Evolutionary conservation across 768 basidiomycete genomes (phyloP).

Genomic region (Dacryopinax primogenitus): DNA sequence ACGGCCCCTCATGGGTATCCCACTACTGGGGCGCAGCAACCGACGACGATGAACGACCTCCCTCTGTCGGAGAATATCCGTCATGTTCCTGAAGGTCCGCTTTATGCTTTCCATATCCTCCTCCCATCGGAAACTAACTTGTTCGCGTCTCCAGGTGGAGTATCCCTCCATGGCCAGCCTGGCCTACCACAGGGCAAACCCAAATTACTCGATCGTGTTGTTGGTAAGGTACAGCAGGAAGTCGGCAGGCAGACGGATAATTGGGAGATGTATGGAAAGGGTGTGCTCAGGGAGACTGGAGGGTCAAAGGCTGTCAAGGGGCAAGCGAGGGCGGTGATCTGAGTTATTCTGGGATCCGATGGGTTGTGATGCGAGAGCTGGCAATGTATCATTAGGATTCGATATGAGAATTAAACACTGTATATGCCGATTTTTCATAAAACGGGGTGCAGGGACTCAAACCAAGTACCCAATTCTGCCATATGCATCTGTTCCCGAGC

Average conservation of each 20-base stretch:
- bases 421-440: too few relatives aligned
- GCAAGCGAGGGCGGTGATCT: slow-evolving; percentile 26
- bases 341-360: neutral
- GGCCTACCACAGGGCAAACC: slow-evolving; percentile 33
- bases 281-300: slow-evolving; percentile 41
- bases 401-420: too few relatives aligned
- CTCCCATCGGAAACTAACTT: neutral
- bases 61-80: neutral
- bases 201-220: slow-evolving; percentile 38
- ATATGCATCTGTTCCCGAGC: too few relatives aligned
- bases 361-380: too few relatives aligned
- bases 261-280: slow-evolving; percentile 42
- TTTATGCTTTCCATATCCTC: neutral
- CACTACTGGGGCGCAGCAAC: neutral
- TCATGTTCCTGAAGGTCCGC: neutral
- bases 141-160: slow-evolving; percentile 23
- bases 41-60: neutral
- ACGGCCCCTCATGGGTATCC: neutral
- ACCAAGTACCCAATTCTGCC: too few relatives aligned
- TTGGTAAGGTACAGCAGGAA: slow-evolving; percentile 49
- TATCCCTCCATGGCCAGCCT: slow-evolving; percentile 27
- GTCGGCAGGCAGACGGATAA: slow-evolving; percentile 40
- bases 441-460: too few relatives aligned
- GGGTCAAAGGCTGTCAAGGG: slow-evolving; percentile 38
- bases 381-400: too few relatives aligned